Base-by-base conservation (phyloP, 2,329 filamentous ascomycete genomes). In the Penicillium psychrosexuale region DNA sequence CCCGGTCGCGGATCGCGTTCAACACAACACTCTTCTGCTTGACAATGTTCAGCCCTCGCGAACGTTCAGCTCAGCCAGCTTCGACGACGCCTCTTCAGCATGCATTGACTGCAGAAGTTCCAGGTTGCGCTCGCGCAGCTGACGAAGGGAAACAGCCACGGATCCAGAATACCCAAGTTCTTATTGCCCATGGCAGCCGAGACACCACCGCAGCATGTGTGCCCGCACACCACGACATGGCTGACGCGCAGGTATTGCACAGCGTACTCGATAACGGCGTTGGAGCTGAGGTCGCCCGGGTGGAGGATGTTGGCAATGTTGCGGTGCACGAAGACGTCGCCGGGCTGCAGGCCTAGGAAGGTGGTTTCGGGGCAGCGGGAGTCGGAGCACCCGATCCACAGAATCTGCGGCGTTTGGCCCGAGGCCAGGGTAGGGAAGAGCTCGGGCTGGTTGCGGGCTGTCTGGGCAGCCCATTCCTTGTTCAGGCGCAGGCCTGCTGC, bases 341-440 rank as follows among this genome's bases (percentile, higher is more conserved):
- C 90, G 3, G 90, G 89, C 67, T 90, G 82, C 55, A 91, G 81
- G 66, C 88, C 86, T 28, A 92, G 82, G 67, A 96, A 82, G 46
- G 86, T 91, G 5, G 89, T 93, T 74, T 94, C 91, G 1, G 91
- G 90, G 63, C 90, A 87, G 61, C 91, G 88, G 37, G 87, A 90
- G 78, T 95, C 91, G 66, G 89, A 89, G 77, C 91, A 96, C 56
- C 91, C 91, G 62, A 95, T 83, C 90, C 90, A 95, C 55, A 95
- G 75, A 51, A 83, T 82, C 62, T 81, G 74, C 5, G 80, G 80
- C 1, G 81, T 74, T 72, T 93, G 89, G 60, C 87, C 87, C 57
- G 79, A 77, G 28, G 86, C 84, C 47, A 90, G 80, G 56, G 80
- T 83, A 44, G 82, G 77, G 76, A 93, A 91, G 76, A 90, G 86